Percentiles rank a stretch among this genome's conserved stretches.
These are phyloP conservation scores for Heliosperma pusillum DNA, from an alignment of 148 eudicot species.

Conservation along the genomic window DNA sequence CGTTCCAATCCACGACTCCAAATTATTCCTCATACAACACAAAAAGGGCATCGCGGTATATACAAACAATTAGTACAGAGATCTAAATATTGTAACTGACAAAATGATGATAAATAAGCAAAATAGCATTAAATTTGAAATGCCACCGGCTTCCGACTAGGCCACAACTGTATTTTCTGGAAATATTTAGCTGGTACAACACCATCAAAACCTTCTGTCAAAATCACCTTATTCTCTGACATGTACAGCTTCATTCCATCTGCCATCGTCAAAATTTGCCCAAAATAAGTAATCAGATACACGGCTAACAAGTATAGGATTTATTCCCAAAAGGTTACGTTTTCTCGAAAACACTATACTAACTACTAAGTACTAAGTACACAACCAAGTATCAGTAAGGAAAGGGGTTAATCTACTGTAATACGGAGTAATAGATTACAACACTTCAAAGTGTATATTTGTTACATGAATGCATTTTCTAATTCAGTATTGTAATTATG, in stretches of 20 bases:
- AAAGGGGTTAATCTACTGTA: neutral
- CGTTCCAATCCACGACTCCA: too few species aligned
- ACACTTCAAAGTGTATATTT: neutral
- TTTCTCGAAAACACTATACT: neutral
- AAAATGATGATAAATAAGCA: neutral
- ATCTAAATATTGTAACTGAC: neutral
- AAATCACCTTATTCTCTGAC: constrained; percentile 77
- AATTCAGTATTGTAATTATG: neutral
- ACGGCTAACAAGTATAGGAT: too few species aligned
- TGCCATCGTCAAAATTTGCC: constrained; percentile 26
- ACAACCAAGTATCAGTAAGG: neutral
- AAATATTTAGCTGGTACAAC: constrained; percentile 77
- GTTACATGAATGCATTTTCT: neutral
- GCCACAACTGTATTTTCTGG: constrained; percentile 74
- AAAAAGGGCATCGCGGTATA: neutral
- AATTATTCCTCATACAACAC: neutral
- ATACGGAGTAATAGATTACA: neutral
- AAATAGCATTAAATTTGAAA: constrained; percentile 26
- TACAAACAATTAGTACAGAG: neutral
- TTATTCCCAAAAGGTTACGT: neutral
- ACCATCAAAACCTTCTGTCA: constrained; percentile 94
- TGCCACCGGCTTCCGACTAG: constrained; percentile 46
- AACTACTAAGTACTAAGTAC: neutral
- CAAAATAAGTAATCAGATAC: neutral
- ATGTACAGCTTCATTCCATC: constrained; percentile 88